Conservation (phyloP, 2,329 filamentous ascomycete genomes). For the Periconia sp. region DNA sequence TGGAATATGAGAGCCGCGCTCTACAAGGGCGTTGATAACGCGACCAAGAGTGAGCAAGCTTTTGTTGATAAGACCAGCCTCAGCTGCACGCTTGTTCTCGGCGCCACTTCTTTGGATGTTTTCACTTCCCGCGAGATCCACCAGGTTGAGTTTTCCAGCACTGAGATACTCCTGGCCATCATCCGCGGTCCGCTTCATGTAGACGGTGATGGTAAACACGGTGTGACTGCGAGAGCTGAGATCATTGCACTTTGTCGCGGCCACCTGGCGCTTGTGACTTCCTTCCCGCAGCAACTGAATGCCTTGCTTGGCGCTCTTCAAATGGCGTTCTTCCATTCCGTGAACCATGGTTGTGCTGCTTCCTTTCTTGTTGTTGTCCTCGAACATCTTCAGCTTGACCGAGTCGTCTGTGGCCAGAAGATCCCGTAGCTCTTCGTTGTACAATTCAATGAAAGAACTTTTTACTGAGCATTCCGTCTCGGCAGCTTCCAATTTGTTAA, state of each 20-base stretch:
- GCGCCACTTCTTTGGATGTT: constrained; percentile 97
- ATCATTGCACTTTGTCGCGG: constrained; percentile 99
- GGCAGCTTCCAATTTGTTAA: constrained; percentile 77
- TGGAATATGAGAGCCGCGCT: constrained; percentile 86
- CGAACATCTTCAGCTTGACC: constrained; percentile 90
- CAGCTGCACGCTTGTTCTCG: constrained; percentile 94
- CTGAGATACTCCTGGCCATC: constrained; percentile 88
- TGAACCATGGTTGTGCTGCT: constrained; percentile 85
- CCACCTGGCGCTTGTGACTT: constrained; percentile 94
- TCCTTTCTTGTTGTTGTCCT: constrained; percentile 83
- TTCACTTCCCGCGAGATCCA: constrained; percentile 95
- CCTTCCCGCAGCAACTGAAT: constrained; percentile 87
- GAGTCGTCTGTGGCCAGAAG: constrained; percentile 79
- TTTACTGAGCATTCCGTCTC: constrained; percentile 86
- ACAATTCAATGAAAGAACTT: constrained; percentile 97
- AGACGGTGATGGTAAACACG: constrained; percentile 92
- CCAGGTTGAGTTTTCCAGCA: constrained; percentile 91
- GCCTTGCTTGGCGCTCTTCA: constrained; percentile 79
- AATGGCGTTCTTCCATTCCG: constrained; percentile 96
- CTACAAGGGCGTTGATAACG: constrained; percentile 96
- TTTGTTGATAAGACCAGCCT: constrained; percentile 98
- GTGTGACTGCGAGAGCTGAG: constrained; percentile 96
- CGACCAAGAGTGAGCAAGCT: constrained; percentile 90
- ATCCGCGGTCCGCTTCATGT: constrained; percentile 78
- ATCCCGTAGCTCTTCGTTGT: constrained; percentile 96